phyloP scores from a whole-genome alignment of 495 filamentous ascomycete species.

The Mytilinidion resinicola region DNA sequence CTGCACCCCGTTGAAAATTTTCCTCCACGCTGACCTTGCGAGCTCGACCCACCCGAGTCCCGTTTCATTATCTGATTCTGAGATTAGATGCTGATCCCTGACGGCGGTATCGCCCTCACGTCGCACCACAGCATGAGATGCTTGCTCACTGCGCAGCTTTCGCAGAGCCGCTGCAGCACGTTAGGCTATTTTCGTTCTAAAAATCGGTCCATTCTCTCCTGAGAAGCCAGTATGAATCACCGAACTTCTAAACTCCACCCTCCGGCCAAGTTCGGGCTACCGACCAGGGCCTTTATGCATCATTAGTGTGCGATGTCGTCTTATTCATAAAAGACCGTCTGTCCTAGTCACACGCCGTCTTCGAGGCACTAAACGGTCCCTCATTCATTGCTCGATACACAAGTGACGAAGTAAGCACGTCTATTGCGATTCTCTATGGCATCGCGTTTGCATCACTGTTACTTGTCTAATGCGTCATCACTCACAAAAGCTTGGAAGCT shows the following conservation, averaged over 20 bases:
- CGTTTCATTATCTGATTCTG: conserved; percentile 1
- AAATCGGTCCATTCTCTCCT: neutral
- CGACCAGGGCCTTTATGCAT: conserved; percentile 4
- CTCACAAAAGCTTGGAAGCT: neutral
- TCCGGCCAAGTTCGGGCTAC: conserved; percentile 6
- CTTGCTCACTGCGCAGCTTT: neutral
- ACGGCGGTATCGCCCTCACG: neutral
- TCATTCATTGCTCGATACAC: too few relatives aligned
- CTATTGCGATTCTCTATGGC: too few relatives aligned
- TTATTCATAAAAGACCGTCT: conserved; percentile 5
- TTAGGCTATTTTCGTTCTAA: neutral
- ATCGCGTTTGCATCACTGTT: too few relatives aligned
- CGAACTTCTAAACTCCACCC: neutral
- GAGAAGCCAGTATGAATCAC: neutral
- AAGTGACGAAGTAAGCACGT: too few relatives aligned
- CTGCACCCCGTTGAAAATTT: neutral
- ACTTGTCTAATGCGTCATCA: neutral
- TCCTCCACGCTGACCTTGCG: neutral
- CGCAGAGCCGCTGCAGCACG: neutral
- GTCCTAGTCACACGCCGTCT: neutral
- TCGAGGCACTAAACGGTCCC: too few relatives aligned
- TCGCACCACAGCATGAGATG: neutral
- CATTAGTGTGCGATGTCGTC: neutral
- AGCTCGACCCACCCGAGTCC: neutral
- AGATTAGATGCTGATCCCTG: conserved; percentile 7